A percentile compares a stretch with the other conserved stretches of the same genome.
These are phyloP conservation scores for Pharnaceum exiguum DNA, from an alignment of 148 eudicot species.

Conservation along the genomic window DNA sequence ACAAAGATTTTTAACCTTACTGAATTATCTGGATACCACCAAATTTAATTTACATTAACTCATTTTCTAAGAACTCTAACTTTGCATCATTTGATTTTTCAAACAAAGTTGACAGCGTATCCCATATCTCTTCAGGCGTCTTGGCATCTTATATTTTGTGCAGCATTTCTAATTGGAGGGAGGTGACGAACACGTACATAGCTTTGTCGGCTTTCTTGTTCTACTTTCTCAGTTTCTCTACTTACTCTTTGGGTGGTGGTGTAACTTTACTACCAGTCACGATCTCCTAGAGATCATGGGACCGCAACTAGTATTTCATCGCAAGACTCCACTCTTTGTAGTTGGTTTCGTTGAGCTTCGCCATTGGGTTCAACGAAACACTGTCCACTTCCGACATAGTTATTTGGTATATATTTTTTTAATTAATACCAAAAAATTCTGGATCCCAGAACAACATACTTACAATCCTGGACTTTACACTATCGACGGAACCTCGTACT, in stretches of 20 bases:
- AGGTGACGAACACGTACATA: neutral
- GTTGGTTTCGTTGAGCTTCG: neutral
- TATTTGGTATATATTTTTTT: no score
- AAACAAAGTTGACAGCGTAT: neutral
- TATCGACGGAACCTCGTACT: no score
- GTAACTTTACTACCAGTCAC: neutral
- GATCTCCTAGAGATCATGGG: neutral
- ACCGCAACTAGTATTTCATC: neutral
- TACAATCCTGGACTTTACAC: no score
- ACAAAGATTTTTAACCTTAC: neutral
- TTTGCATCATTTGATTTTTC: neutral
- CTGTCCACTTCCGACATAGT: no score
- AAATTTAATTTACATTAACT: neutral
- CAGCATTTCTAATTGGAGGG: neutral
- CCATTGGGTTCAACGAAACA: slow-evolving; percentile 3
- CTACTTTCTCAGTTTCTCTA: neutral
- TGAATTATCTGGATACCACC: neutral
- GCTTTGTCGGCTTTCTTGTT: neutral
- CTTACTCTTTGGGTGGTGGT: neutral
- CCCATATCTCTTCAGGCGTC: neutral
- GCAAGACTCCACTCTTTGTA: neutral
- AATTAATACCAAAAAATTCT: no score
- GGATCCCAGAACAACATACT: no score
- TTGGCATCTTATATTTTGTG: neutral
- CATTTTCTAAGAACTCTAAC: neutral